phyloP scores from a whole-genome alignment of 2,329 filamentous ascomycete genomes.

The Trichophyton mentagrophytes region DNA sequence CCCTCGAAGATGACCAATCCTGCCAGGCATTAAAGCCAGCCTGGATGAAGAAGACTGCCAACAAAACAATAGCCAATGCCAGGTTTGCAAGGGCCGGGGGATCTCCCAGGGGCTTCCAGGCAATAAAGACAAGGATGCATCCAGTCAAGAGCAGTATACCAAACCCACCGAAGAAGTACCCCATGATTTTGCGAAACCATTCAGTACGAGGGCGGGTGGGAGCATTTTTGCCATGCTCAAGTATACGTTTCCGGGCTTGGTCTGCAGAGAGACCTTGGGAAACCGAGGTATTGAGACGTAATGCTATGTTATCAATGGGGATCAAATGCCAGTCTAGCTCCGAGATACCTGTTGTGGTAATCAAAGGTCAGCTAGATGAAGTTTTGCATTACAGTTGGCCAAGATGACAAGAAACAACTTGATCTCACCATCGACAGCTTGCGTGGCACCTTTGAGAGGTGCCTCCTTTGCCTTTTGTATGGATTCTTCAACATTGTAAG shows the following conservation, averaged over 20 bases:
- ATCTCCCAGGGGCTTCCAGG: conserved; percentile 61
- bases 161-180: conserved; percentile 68
- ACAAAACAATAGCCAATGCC: conserved; percentile 59
- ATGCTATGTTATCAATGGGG: conserved; percentile 44
- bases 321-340: conserved; percentile 57
- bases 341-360: conserved; percentile 38
- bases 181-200: conserved; percentile 44
- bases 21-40: conserved; percentile 58
- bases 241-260: conserved; percentile 42
- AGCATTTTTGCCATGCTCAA: conserved; percentile 53
- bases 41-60: conserved; percentile 56
- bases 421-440: not conserved
- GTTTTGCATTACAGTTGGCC: not conserved
- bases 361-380: not conserved
- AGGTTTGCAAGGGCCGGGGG: conserved; percentile 59
- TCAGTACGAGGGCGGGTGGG: conserved; percentile 53
- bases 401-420: not conserved
- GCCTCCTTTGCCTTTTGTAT: conserved; percentile 1
- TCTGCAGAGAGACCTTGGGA: conserved; percentile 48
- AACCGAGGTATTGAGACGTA: conserved; percentile 45
- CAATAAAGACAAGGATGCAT: conserved; percentile 59
- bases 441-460: conserved; percentile 1
- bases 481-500: conserved; percentile 12
- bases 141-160: conserved; percentile 57
- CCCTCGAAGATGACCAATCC: conserved; percentile 62